Base-by-base conservation (phyloP, 2,329 filamentous ascomycete species). In the Didymosphaeria variabile region DNA sequence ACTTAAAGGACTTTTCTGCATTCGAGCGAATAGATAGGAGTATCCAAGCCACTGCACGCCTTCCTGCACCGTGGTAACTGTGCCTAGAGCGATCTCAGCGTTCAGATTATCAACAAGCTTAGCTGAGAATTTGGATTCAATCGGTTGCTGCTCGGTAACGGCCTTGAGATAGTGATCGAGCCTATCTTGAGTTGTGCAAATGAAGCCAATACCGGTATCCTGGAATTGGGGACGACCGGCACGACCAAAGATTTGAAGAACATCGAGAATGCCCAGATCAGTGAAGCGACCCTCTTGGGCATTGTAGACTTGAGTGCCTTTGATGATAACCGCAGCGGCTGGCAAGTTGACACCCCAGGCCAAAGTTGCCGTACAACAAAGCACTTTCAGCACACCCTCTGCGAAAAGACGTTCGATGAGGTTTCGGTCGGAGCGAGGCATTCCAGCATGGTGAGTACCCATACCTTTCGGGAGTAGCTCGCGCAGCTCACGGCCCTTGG, bases 311-410 rank as follows among this genome's bases (percentile, higher is more conserved):
- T 98, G 94, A 0, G 95, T 99, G 17, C 95, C 95, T 77, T 99
- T 99, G 85, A 99, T 99, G 56, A 99, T 87, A 54, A 99, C 95
- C 0, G 95, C 96, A 0, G 95, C 95, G 36, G 95, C 95, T 0
- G 95, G 95, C 79, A 99, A 87, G 79, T 99, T 99, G 75, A 99
- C 94, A 88, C 95, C 95, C 95, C 95, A 99, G 0, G 95, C 95
- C 29, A 99, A 85, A 1, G 95, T 99, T 12, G 95, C 95, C 2
- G 95, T 99, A 88, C 96, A 99, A 84, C 94, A 98, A 23, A 99
- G 89, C 0, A 99, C 94, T 77, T 95, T 97, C 69, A 98, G 87
- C n/a, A 98, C 90, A 29, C 95, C 96, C 67, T 96, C 91, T 3
- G 85, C 88, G 69, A 99, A 99, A 17, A 98, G 85, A 19, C 92